These are phyloP conservation scores for Colletotrichum sojae DNA, from an alignment of 2,329 filamentous ascomycete genomes.

Conservation along the genomic window DNA sequence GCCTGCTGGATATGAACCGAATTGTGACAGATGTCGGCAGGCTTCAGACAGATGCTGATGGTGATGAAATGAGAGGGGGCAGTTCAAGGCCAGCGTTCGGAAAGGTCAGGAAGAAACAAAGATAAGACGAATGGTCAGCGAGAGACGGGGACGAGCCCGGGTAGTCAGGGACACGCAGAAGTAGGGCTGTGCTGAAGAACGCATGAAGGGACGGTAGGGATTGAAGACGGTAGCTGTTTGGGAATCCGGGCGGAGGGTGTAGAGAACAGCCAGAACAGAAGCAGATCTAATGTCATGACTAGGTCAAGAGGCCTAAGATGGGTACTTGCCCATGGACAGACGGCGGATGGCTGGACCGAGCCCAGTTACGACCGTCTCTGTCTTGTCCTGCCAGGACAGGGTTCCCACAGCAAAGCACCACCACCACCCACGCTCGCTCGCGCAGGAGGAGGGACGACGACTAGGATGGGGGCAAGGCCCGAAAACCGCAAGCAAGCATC, in stretches of 20 bases:
- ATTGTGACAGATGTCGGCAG: conserved; percentile 29
- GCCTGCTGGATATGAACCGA: conserved; percentile 28
- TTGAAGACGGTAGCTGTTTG: conserved; percentile 50
- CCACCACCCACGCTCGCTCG: background rate
- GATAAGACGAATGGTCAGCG: conserved; percentile 46
- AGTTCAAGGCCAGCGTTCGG: conserved; percentile 32
- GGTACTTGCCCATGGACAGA: conserved; percentile 23
- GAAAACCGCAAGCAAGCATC: conserved; percentile 39
- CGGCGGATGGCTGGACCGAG: conserved; percentile 36
- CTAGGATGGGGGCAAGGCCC: conserved; percentile 36
- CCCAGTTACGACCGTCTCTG: conserved; percentile 1
- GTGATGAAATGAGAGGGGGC: conserved; percentile 26
- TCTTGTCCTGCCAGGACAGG: conserved; percentile 33
- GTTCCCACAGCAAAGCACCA: conserved; percentile 8
- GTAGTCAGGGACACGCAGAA: conserved; percentile 41
- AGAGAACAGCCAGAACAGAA: conserved; percentile 37
- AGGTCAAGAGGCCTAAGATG: conserved; percentile 32
- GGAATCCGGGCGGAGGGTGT: conserved; percentile 45
- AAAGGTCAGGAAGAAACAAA: conserved; percentile 45
- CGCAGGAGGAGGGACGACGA: conserved; percentile 16
- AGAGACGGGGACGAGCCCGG: conserved; percentile 38
- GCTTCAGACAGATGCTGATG: conserved; percentile 19
- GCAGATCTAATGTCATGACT: conserved; percentile 36
- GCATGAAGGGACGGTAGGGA: conserved; percentile 49
- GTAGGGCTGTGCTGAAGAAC: conserved; percentile 49